phyloP scores from a whole-genome alignment of 768 basidiomycete species.

The Hydnum rufescens region DNA sequence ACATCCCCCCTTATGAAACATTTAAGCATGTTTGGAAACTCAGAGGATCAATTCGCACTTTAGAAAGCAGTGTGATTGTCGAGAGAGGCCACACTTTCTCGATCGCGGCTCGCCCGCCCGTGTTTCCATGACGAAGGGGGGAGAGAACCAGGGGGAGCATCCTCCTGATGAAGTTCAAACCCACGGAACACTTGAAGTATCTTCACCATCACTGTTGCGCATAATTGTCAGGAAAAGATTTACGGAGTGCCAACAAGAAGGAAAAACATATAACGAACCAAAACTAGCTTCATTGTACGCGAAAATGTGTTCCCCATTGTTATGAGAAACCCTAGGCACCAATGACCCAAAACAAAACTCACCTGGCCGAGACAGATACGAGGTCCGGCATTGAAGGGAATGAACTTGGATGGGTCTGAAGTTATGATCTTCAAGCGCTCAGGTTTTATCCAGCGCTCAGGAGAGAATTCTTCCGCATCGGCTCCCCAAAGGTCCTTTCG shows the following conservation, averaged over 20 bases:
- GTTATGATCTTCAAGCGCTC: not conserved
- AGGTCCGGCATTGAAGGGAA: not conserved
- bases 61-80: slow-evolving; percentile 8
- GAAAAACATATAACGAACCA: not conserved
- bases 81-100: slow-evolving; percentile 8
- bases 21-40: not conserved
- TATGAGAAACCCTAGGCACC: not conserved
- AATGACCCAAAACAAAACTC: not conserved
- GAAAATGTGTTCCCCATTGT: slow-evolving; percentile 3
- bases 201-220: not conserved
- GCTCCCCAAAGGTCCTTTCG: slow-evolving; percentile 17
- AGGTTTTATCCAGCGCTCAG: slow-evolving; percentile 17
- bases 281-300: slow-evolving; percentile 11
- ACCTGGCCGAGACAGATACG: slow-evolving; percentile 9
- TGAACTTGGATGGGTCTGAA: not conserved
- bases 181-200: slow-evolving; percentile 6
- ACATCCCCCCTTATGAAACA: slow-evolving; percentile 7
- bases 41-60: not conserved
- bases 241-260: not conserved
- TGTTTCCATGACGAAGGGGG: slow-evolving; percentile 8
- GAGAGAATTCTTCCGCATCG: slow-evolving; percentile 17
- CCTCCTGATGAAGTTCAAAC: slow-evolving; percentile 7
- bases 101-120: not conserved
- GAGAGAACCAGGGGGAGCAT: slow-evolving; percentile 4
- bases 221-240: not conserved